These are phyloP conservation scores for Sugiyamaella marilandica DNA, from an alignment of 805 yeast genomes.

Conservation along the genomic window DNA sequence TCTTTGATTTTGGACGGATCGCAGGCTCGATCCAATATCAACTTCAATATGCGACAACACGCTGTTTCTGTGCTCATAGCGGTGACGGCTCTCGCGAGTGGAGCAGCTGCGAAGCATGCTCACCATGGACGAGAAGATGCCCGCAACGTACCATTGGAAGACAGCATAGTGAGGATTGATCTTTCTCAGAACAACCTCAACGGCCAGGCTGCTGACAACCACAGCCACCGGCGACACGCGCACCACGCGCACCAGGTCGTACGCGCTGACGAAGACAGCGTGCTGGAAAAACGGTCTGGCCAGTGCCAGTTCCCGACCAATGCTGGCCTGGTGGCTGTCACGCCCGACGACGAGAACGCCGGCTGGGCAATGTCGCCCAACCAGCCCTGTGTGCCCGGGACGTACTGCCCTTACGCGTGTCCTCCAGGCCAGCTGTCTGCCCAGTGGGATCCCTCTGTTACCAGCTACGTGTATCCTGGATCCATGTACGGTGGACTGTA, in stretches of 20 bases:
- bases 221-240: neutral
- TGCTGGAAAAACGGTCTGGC: conserved; percentile 18
- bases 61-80: neutral
- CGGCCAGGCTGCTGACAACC: conserved; percentile 6
- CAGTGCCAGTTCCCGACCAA: conserved; percentile 63
- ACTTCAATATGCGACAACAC: neutral
- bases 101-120: neutral
- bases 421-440: conserved; percentile 81
- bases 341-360: conserved; percentile 51
- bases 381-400: conserved; percentile 66
- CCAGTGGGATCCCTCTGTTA: conserved; percentile 80
- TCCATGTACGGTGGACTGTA: conserved; percentile 80
- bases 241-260: conserved; percentile 6
- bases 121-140: neutral
- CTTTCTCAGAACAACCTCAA: conserved; percentile 5
- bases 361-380: conserved; percentile 89
- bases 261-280: conserved; percentile 5
- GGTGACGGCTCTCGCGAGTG: neutral
- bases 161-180: conserved; percentile 5
- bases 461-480: conserved; percentile 68
- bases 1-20: neutral
- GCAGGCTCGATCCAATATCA: conserved; percentile 1
- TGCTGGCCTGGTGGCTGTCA: conserved; percentile 65
- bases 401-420: conserved; percentile 89
- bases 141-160: neutral